A percentile compares a stretch with the other conserved stretches of the same genome.
phyloP scores from a whole-genome alignment of 352 stramenopile genomes.

The Phytophthora hybrid region DNA sequence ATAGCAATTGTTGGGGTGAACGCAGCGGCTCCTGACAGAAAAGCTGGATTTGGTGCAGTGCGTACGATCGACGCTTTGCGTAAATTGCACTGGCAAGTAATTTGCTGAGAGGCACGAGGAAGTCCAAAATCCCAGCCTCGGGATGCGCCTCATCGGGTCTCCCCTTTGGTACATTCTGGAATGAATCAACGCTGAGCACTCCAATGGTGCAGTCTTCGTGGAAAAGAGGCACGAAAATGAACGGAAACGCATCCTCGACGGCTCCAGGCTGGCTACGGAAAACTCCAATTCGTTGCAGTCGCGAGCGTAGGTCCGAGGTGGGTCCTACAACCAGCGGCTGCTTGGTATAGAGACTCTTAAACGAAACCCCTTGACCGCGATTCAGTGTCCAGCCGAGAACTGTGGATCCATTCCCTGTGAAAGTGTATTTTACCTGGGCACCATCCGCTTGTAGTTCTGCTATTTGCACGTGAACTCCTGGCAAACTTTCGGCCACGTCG shows the following conservation, averaged over 20 bases:
- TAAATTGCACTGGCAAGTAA: slow-evolving; percentile 63
- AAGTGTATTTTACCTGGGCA: slow-evolving; percentile 61
- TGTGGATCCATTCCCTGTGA: slow-evolving; percentile 51
- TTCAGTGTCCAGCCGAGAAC: slow-evolving; percentile 36
- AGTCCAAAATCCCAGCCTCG: slow-evolving; percentile 66
- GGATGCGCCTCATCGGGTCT: slow-evolving; percentile 67
- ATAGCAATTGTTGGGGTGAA: slow-evolving; percentile 68
- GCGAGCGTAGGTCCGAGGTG: slow-evolving; percentile 40
- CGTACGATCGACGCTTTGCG: slow-evolving; percentile 62
- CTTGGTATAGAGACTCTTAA: slow-evolving; percentile 60
- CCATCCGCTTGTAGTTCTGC: slow-evolving; percentile 61
- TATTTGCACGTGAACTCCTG: slow-evolving; percentile 64
- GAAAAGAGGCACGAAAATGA: slow-evolving; percentile 68
- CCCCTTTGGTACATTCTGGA: slow-evolving; percentile 65
- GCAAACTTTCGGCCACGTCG: slow-evolving; percentile 60
- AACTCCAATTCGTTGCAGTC: slow-evolving; percentile 42
- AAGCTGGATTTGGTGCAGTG: slow-evolving; percentile 56
- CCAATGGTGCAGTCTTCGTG: slow-evolving; percentile 73
- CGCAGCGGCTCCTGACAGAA: slow-evolving; percentile 49
- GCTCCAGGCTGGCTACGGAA: slow-evolving; percentile 8
- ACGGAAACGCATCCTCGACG: slow-evolving; percentile 47
- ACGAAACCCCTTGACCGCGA: slow-evolving; percentile 64
- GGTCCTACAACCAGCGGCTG: slow-evolving; percentile 46
- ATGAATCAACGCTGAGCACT: slow-evolving; percentile 68
- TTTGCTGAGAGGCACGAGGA: slow-evolving; percentile 52